Base-by-base conservation (phyloP, 768 basidiomycete species). In the Lactarius hatsudake region DNA sequence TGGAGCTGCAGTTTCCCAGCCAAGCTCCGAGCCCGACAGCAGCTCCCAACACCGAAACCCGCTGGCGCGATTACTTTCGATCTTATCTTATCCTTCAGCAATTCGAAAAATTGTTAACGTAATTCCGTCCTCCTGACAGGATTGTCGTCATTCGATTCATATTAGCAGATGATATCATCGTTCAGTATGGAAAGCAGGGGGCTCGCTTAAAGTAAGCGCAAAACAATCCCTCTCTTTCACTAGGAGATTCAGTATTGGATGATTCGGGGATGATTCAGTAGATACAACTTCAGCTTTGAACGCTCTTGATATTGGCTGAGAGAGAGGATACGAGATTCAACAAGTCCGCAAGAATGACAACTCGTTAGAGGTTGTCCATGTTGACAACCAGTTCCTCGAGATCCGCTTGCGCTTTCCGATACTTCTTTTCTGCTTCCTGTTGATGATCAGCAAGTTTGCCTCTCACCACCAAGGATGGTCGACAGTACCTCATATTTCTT, bases 331-430 rank as follows among this genome's bases (percentile, higher is more conserved):
- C 23, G 1, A 12, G 17, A 42, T 18, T 18, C 59, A n/a, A 43
- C 30, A 20, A 45, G 34, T 51, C 48, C 23, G 18, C 5, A 38
- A 40, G 13, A 53, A 30, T 60, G 28, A 43, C 62, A 45, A 23
- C 54, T 12, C 20, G 48, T 67, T n/a, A 68, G 53, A 68, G 67
- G 43, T 48, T 68, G 54, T 68, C 67, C 67, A 68, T 68, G 34
- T 61, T 68, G 17, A 58, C 26, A 38, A 68, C 54, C 26, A 68
- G 53, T 2, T 64, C 67, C n/a, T 68, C 62, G 18, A 68, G 67
- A 3, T 68, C 67, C 58, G 26, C 20, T 38, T 68, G 67, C 20
- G 67, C 58, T 54, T 64, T 59, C 53, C 58, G 67, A 42, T 56
- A 68, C 62, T 26, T 68, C 15, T 6, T 2, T n/a, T 68, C 6